phyloP scores from a whole-genome alignment of 176 grass and related monocot genomes.

The Stipa capillata region DNA sequence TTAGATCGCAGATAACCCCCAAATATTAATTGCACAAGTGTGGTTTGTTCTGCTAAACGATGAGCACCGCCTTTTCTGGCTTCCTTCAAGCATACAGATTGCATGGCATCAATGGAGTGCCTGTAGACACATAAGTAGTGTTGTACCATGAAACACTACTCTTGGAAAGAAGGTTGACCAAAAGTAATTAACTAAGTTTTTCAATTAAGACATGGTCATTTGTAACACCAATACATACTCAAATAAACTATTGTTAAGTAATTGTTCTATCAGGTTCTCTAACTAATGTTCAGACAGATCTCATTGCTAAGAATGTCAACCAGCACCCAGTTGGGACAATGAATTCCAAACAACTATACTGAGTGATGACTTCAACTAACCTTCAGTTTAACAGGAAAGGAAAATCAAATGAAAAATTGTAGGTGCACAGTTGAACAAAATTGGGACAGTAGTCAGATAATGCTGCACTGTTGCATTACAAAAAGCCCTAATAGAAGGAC shows the following conservation, averaged over 20 bases:
- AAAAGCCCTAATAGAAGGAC: background rate
- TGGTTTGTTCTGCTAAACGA: slow-evolving; percentile 67
- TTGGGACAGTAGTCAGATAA: background rate
- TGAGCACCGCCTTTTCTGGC: slow-evolving; percentile 33
- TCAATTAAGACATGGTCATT: background rate
- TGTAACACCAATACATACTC: background rate
- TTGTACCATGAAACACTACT: background rate
- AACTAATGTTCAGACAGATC: background rate
- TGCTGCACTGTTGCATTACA: background rate
- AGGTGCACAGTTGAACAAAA: background rate
- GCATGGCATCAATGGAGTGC: slow-evolving; percentile 92
- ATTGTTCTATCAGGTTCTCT: background rate
- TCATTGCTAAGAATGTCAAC: background rate
- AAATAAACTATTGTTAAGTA: background rate
- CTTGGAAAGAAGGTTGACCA: background rate
- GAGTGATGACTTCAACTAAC: background rate
- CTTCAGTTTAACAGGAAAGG: background rate
- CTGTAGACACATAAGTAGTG: slow-evolving; percentile 41
- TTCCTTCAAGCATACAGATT: slow-evolving; percentile 80
- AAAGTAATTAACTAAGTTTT: background rate
- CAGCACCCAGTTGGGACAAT: background rate
- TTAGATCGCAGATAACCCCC: slow-evolving; percentile 94
- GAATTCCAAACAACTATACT: slow-evolving; percentile 2
- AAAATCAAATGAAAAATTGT: background rate
- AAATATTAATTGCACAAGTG: slow-evolving; percentile 86